Percentiles rank a stretch among this genome's conserved stretches.
Conservation (phyloP, 2,329 filamentous ascomycete species). For the Didymella segeticola region DNA sequence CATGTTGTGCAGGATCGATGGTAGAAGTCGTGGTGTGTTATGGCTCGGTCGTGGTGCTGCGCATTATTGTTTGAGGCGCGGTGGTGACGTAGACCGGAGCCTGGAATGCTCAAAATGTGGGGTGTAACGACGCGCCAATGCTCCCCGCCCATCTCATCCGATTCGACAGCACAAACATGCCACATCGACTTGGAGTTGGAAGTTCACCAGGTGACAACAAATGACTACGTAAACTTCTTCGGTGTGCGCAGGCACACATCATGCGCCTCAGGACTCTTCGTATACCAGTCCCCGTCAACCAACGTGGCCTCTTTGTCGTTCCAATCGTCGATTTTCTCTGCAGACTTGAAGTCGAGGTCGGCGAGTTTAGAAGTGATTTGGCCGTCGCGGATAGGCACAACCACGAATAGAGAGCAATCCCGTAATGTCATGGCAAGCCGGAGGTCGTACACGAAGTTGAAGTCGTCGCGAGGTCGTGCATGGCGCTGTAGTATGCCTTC, state of each 20-base stretch:
- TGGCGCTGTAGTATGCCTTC: conserved; percentile 34
- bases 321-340: conserved; percentile 52
- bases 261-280: conserved; percentile 5
- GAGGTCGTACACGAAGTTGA: conserved; percentile 26
- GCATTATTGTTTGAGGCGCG: background rate
- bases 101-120: conserved; percentile 7
- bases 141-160: conserved; percentile 4
- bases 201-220: background rate
- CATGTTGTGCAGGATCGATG: background rate
- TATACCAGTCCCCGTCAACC: conserved; percentile 51
- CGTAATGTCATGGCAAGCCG: conserved; percentile 55
- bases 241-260: conserved; percentile 9
- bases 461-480: conserved; percentile 10
- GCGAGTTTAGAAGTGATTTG: conserved; percentile 52
- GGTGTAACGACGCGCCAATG: conserved; percentile 11
- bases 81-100: conserved; percentile 15
- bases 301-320: conserved; percentile 49
- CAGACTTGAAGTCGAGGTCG: conserved; percentile 56
- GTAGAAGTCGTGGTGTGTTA: background rate
- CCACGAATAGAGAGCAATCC: conserved; percentile 56
- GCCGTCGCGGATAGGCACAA: conserved; percentile 18
- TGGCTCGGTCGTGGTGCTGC: background rate
- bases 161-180: background rate
- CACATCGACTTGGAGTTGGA: background rate
- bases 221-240: background rate